phyloP scores from a whole-genome alignment of 257 asterid species.

The Primulina tabacum region DNA sequence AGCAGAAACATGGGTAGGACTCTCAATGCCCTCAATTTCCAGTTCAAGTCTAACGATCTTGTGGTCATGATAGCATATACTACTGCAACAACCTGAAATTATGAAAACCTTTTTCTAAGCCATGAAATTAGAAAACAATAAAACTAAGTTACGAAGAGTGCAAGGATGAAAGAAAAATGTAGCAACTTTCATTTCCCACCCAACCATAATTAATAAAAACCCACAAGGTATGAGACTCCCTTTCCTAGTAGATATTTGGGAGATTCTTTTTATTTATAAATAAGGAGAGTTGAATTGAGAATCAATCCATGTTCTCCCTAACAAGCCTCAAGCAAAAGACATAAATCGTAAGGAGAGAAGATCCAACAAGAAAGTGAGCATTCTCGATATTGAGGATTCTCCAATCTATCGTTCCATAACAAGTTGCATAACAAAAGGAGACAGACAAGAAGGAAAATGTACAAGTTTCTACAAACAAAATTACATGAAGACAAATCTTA shows the following conservation, averaged over 20 bases:
- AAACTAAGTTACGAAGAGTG: not conserved
- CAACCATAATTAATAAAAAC: not conserved
- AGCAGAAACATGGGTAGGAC: constrained; percentile 86
- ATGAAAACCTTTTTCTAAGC: constrained; percentile 3
- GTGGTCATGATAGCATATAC: constrained; percentile 79
- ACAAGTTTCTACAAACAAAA: not conserved
- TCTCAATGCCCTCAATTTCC: constrained; percentile 81
- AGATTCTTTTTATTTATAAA: too few species aligned
- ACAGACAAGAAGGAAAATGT: not conserved
- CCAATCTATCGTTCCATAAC: too few species aligned
- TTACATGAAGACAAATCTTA: not conserved
- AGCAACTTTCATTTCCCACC: not conserved
- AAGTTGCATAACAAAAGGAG: not conserved
- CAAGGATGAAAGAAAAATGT: not conserved
- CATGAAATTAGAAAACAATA: constrained; percentile 3
- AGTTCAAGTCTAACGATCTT: constrained; percentile 62
- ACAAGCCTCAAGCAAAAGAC: too few species aligned
- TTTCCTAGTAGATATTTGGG: too few species aligned
- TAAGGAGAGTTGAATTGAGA: too few species aligned
- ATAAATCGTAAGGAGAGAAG: too few species aligned
- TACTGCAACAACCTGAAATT: constrained; percentile 76
- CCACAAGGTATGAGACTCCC: too few species aligned
- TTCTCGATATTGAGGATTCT: too few species aligned
- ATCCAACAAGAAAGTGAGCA: too few species aligned
- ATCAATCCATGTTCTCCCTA: too few species aligned